Evolutionary conservation across 768 basidiomycete genomes (phyloP).

Genomic region (Hebeloma cylindrosporum): DNA sequence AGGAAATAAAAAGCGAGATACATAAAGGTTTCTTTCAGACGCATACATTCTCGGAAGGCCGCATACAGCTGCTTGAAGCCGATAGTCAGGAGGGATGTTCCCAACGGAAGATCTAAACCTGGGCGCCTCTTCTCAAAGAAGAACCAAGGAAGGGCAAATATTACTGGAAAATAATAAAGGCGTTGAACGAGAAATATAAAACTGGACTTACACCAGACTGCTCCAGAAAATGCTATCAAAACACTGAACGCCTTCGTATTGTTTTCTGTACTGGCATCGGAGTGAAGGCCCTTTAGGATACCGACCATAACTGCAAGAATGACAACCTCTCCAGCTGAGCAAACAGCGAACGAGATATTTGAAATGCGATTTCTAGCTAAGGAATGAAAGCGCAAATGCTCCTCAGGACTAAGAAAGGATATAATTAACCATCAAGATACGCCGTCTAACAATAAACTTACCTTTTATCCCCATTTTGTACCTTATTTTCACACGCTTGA

Average conservation of each 20-base stretch:
- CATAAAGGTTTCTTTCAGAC: conserved; percentile 70
- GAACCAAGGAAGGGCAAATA: conserved; percentile 76
- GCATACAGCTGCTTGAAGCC: conserved; percentile 68
- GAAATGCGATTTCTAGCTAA: conserved; percentile 71
- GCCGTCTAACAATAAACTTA: conserved; percentile 22
- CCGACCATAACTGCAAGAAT: conserved; percentile 75
- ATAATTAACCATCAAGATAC: not conserved
- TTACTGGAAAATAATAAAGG: conserved; percentile 35
- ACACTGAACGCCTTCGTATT: conserved; percentile 77
- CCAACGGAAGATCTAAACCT: conserved; percentile 57
- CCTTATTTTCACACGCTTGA: conserved; percentile 46
- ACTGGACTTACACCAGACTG: conserved; percentile 60
- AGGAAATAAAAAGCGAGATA: conserved; percentile 77
- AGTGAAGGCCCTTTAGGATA: conserved; percentile 65
- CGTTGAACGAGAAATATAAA: not conserved
- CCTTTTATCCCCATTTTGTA: conserved; percentile 46
- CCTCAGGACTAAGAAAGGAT: conserved; percentile 35
- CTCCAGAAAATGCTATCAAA: conserved; percentile 77
- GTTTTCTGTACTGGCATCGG: conserved; percentile 61
- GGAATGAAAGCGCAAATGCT: conserved; percentile 57
- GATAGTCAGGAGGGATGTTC: conserved; percentile 56
- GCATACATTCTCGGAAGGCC: conserved; percentile 63
- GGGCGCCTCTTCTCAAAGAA: conserved; percentile 65
- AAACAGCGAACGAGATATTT: conserved; percentile 71
- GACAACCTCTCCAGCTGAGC: conserved; percentile 67